Conservation (phyloP, 2,329 filamentous ascomycete genomes). For the Ilyonectria mors-panacis region DNA sequence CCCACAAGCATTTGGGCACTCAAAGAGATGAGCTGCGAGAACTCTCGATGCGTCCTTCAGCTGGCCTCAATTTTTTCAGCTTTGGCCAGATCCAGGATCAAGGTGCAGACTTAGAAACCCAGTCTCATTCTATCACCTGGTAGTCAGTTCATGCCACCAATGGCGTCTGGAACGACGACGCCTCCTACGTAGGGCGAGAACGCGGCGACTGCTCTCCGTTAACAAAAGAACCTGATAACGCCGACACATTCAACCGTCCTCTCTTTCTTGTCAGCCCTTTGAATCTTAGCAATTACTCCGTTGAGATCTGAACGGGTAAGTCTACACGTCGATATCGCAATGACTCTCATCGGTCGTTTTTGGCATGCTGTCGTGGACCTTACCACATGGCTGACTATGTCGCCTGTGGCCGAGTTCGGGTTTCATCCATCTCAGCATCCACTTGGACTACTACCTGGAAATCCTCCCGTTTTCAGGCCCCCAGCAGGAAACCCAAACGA, state of each 20-base stretch:
- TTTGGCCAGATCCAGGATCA: conserved; percentile 11
- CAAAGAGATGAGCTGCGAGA: neutral
- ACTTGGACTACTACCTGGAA: conserved; percentile 20
- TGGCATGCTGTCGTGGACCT: conserved; percentile 39
- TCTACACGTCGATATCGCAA: conserved; percentile 11
- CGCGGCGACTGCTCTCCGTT: neutral
- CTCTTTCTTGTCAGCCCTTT: neutral
- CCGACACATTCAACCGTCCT: neutral
- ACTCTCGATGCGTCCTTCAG: neutral
- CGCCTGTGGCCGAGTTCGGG: conserved; percentile 26
- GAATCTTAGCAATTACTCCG: neutral
- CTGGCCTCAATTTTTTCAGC: conserved; percentile 16
- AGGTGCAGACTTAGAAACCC: neutral
- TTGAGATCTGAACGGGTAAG: neutral
- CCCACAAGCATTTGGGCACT: too few relatives aligned
- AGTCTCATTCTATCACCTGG: neutral
- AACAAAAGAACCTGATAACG: neutral
- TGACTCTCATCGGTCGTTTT: conserved; percentile 38
- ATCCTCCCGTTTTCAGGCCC: conserved; percentile 31
- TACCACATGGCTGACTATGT: conserved; percentile 40
- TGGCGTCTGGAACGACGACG: neutral
- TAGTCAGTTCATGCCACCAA: neutral
- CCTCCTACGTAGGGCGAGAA: neutral
- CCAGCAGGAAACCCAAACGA: conserved; percentile 29
- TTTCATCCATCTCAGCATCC: conserved; percentile 29